A percentile compares a stretch with the other conserved stretches of the same genome.
Evolutionary conservation across 208 protist species (phyloP).

Genomic region (Leishmania guyanensis): DNA sequence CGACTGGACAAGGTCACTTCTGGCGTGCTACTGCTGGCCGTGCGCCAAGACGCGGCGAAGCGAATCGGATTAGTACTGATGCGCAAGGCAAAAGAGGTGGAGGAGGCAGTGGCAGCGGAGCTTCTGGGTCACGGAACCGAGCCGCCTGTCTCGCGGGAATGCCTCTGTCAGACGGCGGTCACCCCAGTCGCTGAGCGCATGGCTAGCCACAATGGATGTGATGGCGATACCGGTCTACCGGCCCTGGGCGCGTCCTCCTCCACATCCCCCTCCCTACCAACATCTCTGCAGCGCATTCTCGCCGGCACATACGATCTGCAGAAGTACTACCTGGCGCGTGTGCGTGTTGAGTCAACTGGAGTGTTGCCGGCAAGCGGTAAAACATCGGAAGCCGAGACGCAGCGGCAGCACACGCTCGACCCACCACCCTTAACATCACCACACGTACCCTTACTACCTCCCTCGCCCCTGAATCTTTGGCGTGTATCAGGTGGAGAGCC

Average conservation of each 20-base stretch:
- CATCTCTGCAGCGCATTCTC: conserved; percentile 17
- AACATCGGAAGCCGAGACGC: not conserved
- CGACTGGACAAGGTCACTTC: conserved; percentile 91
- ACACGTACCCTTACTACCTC: not conserved
- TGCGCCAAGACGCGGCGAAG: conserved; percentile 48
- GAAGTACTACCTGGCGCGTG: conserved; percentile 45
- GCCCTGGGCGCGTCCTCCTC: not conserved
- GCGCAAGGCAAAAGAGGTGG: conserved; percentile 68
- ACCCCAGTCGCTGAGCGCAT: not conserved
- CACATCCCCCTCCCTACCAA: not conserved
- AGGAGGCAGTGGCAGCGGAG: conserved; percentile 32
- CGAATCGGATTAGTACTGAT: conserved; percentile 59
- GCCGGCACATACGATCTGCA: conserved; percentile 28
- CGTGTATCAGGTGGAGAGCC: conserved; percentile 9
- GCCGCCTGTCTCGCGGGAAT: not conserved
- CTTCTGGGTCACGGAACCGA: not conserved
- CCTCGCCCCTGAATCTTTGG: not conserved
- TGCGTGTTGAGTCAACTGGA: conserved; percentile 1
- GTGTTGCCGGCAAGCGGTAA: not conserved
- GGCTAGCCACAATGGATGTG: not conserved
- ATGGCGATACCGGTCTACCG: not conserved
- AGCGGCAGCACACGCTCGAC: conserved; percentile 1
- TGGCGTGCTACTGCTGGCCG: conserved; percentile 77
- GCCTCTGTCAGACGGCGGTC: not conserved
- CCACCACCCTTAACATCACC: not conserved